phyloP scores from a whole-genome alignment of 1,284 basidiomycete species.

The Pseudozyma thailandica region DNA sequence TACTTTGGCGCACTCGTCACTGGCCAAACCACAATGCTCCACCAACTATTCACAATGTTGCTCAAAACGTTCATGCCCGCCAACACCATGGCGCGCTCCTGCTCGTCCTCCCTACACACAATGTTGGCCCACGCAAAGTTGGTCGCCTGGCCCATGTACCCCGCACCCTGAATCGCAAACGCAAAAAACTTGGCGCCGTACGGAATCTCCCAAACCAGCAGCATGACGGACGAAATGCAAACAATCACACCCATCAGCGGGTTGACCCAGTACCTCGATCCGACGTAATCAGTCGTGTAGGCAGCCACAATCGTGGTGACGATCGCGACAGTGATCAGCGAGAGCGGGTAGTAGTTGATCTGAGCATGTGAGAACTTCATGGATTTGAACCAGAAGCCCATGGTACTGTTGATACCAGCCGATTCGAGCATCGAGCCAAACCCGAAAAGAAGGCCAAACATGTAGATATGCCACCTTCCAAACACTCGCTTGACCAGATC shows the following conservation, averaged over 20 bases:
- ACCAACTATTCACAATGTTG: conserved; percentile 60
- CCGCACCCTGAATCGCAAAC: conserved; percentile 57
- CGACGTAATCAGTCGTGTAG: conserved; percentile 35
- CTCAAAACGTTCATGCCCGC: conserved; percentile 51
- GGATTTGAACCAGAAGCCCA: conserved; percentile 79
- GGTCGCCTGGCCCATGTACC: conserved; percentile 61
- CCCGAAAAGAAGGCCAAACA: conserved; percentile 70
- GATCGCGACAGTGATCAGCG: conserved; percentile 49
- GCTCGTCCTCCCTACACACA: conserved; percentile 53
- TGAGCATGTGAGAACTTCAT: conserved; percentile 28
- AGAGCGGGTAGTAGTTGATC: conserved; percentile 52
- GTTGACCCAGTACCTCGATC: conserved; percentile 44
- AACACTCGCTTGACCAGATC: conserved; percentile 72
- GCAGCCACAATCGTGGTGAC: conserved; percentile 41
- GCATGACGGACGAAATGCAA: conserved; percentile 37
- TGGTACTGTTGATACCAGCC: conserved; percentile 78
- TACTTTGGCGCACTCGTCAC: conserved; percentile 56
- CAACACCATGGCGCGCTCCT: conserved; percentile 58
- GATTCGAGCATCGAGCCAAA: conserved; percentile 77
- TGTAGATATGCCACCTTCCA: conserved; percentile 73
- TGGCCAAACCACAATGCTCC: conserved; percentile 57
- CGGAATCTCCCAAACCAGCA: conserved; percentile 55
- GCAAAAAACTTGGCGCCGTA: conserved; percentile 56
- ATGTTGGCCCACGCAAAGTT: conserved; percentile 67
- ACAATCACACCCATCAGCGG: conserved; percentile 43